Base-by-base conservation (phyloP, 2,329 filamentous ascomycete genomes). In the Zalaria sp. region DNA sequence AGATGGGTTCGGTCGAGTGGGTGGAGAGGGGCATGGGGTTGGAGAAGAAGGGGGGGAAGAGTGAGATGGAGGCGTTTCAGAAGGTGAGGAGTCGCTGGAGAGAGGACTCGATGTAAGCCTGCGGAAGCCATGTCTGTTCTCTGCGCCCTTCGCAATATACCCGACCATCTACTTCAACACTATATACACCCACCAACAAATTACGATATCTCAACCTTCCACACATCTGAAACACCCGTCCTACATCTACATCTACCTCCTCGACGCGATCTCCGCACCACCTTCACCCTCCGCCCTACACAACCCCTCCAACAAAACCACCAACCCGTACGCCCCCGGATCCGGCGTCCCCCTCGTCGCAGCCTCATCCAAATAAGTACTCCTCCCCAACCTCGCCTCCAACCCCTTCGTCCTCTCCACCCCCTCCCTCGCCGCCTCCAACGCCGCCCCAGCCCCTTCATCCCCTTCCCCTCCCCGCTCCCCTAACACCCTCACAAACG, bases 1-100 rank as follows among this genome's bases (percentile, higher is more conserved):
- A 96, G 63, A 98, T 98, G 91, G 85, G 87, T 18, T 91, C 85
- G 58, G 77, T 79, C 59, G 83, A 95, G 59, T 98, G 91, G 91
- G 83, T 96, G 3, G 89, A 96, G 64, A 65, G 87, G 9, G 88
- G 77, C 0, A 47, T 79, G 58, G 67, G 79, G 0, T 56, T 84
- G 42, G 79, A 83, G 62, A 66, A 61, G 46, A 63, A 69, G 46
- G 80, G 79, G 8, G 80, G 80, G 2, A 76, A 77, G 65, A 58
- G 68, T 47, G 78, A 84, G 54, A 71, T 67, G 51, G 78, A 83
- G 43, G 69, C 68, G 47, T 83, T 78, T 76, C 65, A 68, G 45
- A 80, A 75, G 64, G 71, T 75, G 27, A 69, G 79, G 52, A 81
- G 76, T 54, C 65, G 71, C 49, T 81, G 81, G 68, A 72, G 79